phyloP scores from a whole-genome alignment of 257 asterid genomes.

The Nicotiana sylvestris region DNA sequence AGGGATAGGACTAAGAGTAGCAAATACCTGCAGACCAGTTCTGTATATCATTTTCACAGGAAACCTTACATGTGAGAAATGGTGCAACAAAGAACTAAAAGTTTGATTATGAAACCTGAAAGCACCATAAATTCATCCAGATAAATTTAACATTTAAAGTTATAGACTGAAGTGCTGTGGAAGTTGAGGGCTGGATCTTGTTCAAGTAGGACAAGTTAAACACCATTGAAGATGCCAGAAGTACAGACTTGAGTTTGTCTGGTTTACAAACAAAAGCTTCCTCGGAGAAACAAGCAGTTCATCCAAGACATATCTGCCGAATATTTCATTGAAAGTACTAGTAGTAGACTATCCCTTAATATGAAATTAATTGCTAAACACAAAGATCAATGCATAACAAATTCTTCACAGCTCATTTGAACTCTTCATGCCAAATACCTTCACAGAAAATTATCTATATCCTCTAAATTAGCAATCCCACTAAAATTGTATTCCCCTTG shows the following conservation, averaged over 20 bases:
- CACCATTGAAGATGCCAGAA: background rate
- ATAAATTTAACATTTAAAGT: background rate
- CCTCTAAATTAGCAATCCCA: background rate
- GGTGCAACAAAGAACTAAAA: background rate
- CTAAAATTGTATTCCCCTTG: background rate
- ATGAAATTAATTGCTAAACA: background rate
- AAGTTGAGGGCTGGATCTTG: slow-evolving; percentile 4
- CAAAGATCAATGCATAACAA: background rate
- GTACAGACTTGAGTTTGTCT: background rate
- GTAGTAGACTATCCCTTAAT: background rate
- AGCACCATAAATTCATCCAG: background rate
- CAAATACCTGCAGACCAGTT: slow-evolving; percentile 68
- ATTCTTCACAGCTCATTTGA: background rate
- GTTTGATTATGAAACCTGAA: background rate
- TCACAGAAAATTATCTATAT: background rate
- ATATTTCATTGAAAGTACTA: background rate
- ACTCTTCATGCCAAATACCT: background rate
- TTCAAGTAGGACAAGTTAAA: background rate
- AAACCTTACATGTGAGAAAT: background rate
- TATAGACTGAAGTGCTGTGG: background rate
- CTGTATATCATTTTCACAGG: slow-evolving; percentile 16
- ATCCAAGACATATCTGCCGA: background rate
- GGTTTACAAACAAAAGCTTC: background rate
- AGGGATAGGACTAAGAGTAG: slow-evolving; percentile 97
- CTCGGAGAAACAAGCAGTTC: background rate